Percentiles rank a stretch among this genome's conserved stretches.
phyloP scores from a whole-genome alignment of 2,329 filamentous ascomycete genomes.

The Ceratocystis cacaofunesta region DNA sequence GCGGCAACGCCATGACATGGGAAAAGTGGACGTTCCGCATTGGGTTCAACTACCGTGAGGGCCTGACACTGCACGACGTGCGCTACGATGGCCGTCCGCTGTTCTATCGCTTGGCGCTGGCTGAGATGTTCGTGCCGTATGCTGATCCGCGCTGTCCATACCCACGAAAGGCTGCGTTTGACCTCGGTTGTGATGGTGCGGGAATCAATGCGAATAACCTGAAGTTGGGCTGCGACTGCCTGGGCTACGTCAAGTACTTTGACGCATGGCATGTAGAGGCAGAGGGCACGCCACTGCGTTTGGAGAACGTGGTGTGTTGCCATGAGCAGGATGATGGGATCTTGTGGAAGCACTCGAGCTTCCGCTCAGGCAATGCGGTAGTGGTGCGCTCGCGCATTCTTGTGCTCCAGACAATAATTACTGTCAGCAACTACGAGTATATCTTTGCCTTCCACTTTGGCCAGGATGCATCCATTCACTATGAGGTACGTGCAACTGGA shows the following conservation, averaged over 20 bases:
- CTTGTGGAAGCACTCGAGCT: conserved; percentile 50
- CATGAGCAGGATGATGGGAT: conserved; percentile 38
- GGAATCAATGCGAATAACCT: conserved; percentile 53
- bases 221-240: conserved; percentile 49
- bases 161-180: conserved; percentile 54
- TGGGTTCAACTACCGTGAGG: conserved; percentile 55
- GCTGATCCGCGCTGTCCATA: conserved; percentile 48
- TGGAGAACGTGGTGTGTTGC: conserved; percentile 26
- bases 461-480: conserved; percentile 33
- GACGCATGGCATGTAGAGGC: conserved; percentile 24
- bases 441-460: conserved; percentile 33
- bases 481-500: conserved; percentile 28
- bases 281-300: conserved; percentile 22
- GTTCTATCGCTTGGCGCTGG: conserved; percentile 52
- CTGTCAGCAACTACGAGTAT: conserved; percentile 51
- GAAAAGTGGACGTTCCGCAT: conserved; percentile 56
- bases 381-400: conserved; percentile 44
- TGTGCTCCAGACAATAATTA: conserved; percentile 50
- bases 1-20: conserved; percentile 34
- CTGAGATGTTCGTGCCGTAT: conserved; percentile 59
- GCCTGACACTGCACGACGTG: conserved; percentile 53
- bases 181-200: conserved; percentile 52
- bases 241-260: conserved; percentile 43
- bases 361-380: conserved; percentile 42
- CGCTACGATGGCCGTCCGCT: conserved; percentile 49